These are phyloP conservation scores for Ceratocystis smalleyi DNA, from an alignment of 2,329 filamentous ascomycete genomes.

Conservation along the genomic window DNA sequence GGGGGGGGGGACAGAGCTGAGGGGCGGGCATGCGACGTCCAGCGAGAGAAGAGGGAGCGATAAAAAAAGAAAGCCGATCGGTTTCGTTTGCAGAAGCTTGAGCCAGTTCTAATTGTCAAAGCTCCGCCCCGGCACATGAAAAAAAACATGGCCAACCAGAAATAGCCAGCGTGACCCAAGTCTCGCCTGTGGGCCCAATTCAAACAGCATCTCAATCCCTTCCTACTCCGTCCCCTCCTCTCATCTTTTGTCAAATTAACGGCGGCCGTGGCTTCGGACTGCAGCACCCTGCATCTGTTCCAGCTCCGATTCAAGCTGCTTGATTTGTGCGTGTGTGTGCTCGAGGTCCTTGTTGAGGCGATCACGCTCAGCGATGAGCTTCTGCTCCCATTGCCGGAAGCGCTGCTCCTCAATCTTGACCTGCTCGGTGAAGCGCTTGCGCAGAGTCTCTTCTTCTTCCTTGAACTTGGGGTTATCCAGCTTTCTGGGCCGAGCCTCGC, in stretches of 20 bases:
- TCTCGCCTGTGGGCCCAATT: too few relatives aligned
- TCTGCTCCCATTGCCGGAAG: slow-evolving; percentile 99
- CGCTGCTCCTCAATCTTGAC: slow-evolving; percentile 99
- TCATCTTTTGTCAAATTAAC: slow-evolving; percentile 36
- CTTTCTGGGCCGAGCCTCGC: slow-evolving; percentile 92
- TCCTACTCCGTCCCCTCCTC: not conserved
- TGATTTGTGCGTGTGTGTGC: slow-evolving; percentile 88
- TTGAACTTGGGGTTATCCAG: slow-evolving; percentile 99
- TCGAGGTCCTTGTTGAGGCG: slow-evolving; percentile 99
- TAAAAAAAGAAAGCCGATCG: slow-evolving; percentile 2
- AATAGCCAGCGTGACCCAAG: too few relatives aligned
- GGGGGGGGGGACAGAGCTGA: not conserved
- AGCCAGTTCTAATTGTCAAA: too few relatives aligned
- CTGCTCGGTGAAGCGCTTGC: slow-evolving; percentile 98
- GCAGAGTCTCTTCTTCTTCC: slow-evolving; percentile 94
- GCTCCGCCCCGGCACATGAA: not conserved
- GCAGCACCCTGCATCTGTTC: slow-evolving; percentile 84
- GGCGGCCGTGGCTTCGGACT: slow-evolving; percentile 81
- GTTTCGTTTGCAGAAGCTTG: too few relatives aligned
- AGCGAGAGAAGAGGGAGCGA: not conserved
- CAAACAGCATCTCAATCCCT: too few relatives aligned
- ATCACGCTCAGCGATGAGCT: slow-evolving; percentile 96
- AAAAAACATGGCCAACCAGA: too few relatives aligned
- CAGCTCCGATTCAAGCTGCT: slow-evolving; percentile 80
- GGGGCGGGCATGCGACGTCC: not conserved